Evolutionary conservation across 2,329 filamentous ascomycete species (phyloP).

Genomic region (Thermothelomyces thermophilus): DNA sequence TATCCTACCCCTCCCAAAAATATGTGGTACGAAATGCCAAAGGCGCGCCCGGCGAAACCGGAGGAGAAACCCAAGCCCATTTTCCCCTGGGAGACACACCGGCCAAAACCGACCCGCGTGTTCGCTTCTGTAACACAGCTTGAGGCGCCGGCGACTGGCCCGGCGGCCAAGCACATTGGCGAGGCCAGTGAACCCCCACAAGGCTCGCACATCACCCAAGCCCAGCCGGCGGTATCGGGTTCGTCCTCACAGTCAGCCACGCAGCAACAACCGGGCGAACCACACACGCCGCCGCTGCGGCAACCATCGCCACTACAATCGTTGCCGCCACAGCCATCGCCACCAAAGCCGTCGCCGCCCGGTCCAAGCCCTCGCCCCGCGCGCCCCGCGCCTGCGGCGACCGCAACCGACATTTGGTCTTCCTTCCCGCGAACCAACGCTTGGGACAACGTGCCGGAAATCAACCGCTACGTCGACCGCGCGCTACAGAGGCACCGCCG

Average conservation of each 20-base stretch:
- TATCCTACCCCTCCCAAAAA: constrained; percentile 80
- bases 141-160: constrained; percentile 24
- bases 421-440: constrained; percentile 73
- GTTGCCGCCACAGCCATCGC: neutral
- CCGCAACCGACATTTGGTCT: constrained; percentile 57
- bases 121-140: constrained; percentile 52
- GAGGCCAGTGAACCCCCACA: constrained; percentile 15
- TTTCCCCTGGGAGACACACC: constrained; percentile 83
- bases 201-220: neutral
- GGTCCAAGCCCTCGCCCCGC: constrained; percentile 43
- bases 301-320: neutral
- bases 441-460: constrained; percentile 88
- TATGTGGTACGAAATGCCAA: constrained; percentile 83
- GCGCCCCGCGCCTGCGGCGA: constrained; percentile 31
- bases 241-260: neutral
- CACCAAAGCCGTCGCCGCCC: constrained; percentile 36
- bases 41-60: constrained; percentile 48
- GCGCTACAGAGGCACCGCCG: constrained; percentile 58
- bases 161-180: constrained; percentile 24
- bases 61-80: constrained; percentile 58
- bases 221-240: neutral
- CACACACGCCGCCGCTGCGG: neutral
- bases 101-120: constrained; percentile 55
- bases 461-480: constrained; percentile 73
- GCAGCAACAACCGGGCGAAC: neutral